Evolutionary conservation across 768 basidiomycete genomes (phyloP), one percentile per base, ranked within the genome.

Genomic region (Xerocomus potaroensis): DNA sequence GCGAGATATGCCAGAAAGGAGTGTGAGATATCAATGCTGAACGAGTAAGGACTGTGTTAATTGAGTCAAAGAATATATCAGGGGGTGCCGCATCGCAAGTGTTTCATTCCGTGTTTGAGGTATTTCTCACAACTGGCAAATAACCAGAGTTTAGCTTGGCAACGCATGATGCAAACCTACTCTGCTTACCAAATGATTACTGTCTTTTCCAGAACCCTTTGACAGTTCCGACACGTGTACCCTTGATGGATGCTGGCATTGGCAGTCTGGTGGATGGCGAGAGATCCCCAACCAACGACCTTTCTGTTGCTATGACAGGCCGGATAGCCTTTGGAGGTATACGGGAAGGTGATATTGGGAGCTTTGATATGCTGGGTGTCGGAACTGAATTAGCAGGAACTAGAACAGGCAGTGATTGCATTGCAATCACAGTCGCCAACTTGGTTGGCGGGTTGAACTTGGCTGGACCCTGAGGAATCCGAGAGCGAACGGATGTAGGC

Each of bases 141-240:
- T 37, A 5, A 38, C 45, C 5, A 47, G 34, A 53, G 41, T 15
- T 9, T 6, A 4, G 16, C 14, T 22, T 16, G 4, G 10, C 24
- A 2, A n/a, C n/a, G n/a, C n/a, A n/a, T n/a, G n/a, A n/a, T n/a
- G n/a, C n/a, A n/a, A n/a, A 46, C 58, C 48, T 47, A 59, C 61
- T 19, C 33, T n/a, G n/a, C 27, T 24, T 32, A 26, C 23, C 16
- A 18, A 23, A 22, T 24, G 33, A 37, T 46, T 33, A 66, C 22
- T 55, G 54, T 45, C 60, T 50, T 35, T 57, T 64, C 63, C 65
- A 67, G 52, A 65, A 64, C 19, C 63, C 63, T 33, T 38, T 66
- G 47, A 64, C 63, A 18, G 65, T 66, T 27, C 39, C 53, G 37
- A 51, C 50, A 10, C 62, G 62, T 5, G 46, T 14, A 12, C 34